phyloP scores from a whole-genome alignment of 805 yeast species.

The Yarrowia osloensis region DNA sequence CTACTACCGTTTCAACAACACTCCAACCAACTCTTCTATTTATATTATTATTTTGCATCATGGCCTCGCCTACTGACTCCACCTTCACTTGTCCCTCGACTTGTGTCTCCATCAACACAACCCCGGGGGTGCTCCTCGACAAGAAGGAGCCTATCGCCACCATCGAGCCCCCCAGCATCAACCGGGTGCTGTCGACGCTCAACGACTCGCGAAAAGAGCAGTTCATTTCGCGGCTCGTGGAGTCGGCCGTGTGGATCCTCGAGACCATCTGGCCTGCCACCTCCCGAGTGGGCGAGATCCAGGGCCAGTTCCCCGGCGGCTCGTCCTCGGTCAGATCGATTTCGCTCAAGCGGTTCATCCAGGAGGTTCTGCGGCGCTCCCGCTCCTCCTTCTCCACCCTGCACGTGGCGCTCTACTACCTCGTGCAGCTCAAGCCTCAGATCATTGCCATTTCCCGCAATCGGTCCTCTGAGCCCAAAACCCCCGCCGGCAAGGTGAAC shows the following conservation, averaged over 20 bases:
- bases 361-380: conserved; percentile 50
- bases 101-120: conserved; percentile 15
- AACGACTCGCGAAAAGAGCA: conserved; percentile 16
- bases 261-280: conserved; percentile 41
- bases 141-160: conserved; percentile 11
- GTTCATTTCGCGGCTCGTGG: conserved; percentile 34
- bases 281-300: conserved; percentile 30
- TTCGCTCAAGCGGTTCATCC: conserved; percentile 44
- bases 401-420: conserved; percentile 66
- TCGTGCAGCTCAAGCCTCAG: conserved; percentile 50
- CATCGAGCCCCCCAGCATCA: conserved; percentile 18
- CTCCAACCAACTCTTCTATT: background rate
- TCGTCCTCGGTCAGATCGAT: conserved; percentile 33
- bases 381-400: conserved; percentile 62
- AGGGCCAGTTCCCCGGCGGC: conserved; percentile 33
- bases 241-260: conserved; percentile 39
- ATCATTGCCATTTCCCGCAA: conserved; percentile 16
- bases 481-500: conserved; percentile 5
- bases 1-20: background rate
- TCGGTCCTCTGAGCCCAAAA: background rate
- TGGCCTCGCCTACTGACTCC: conserved; percentile 25
- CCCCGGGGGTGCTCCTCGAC: conserved; percentile 15
- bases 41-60: conserved; percentile 11
- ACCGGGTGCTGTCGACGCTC: conserved; percentile 11
- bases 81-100: conserved; percentile 27